phyloP scores from a whole-genome alignment of 139 green algal genomes.

The Chlamydomonas schloesseri region DNA sequence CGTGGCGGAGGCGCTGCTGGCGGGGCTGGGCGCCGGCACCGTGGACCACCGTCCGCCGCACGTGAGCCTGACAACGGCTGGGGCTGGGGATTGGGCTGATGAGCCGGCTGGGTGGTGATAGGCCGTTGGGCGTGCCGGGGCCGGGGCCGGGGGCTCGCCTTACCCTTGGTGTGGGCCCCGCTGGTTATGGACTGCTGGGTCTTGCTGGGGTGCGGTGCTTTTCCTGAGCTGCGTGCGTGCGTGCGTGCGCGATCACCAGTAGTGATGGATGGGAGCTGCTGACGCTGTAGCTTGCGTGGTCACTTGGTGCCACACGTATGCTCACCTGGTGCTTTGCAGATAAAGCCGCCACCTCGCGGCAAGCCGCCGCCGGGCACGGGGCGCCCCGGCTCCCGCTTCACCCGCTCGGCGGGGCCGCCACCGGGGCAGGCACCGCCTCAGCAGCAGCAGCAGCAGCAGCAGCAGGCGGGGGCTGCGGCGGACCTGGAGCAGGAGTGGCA shows the following conservation, averaged over 20 bases:
- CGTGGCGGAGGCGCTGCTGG: constrained; percentile 41
- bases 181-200: not conserved
- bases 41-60: not conserved
- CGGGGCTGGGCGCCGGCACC: constrained; percentile 18
- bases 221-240: not conserved
- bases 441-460: not conserved
- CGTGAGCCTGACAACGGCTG: not conserved
- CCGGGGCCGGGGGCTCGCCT: too few relatives aligned
- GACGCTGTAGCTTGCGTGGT: too few relatives aligned
- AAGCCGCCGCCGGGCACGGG: constrained; percentile 2
- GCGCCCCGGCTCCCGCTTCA: not conserved
- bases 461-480: not conserved
- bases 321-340: too few relatives aligned
- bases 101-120: too few relatives aligned
- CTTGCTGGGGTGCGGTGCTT: not conserved
- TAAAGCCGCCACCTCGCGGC: not conserved
- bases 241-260: too few relatives aligned
- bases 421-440: too few relatives aligned
- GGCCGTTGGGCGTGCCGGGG: too few relatives aligned
- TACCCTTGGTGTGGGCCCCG: too few relatives aligned
- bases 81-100: too few relatives aligned
- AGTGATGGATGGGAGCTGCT: too few relatives aligned
- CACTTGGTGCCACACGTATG: too few relatives aligned
- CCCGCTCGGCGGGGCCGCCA: too few relatives aligned
- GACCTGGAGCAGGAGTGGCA: not conserved